Base-by-base conservation (phyloP, 352 stramenopile species). In the Globisporangium barbulae region DNA sequence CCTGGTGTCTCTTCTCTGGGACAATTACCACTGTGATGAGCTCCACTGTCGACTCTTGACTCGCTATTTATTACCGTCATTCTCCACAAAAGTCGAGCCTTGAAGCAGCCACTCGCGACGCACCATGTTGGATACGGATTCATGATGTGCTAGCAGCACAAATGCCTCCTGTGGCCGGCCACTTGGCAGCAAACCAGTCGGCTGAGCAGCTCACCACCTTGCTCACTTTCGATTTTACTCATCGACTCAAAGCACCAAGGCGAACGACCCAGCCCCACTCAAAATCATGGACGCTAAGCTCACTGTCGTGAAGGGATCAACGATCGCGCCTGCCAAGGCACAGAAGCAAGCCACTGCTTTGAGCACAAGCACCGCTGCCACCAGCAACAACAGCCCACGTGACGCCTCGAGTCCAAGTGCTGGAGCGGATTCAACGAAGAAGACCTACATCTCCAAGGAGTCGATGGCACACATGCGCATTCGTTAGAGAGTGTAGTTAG, bases 321-420 rank as follows among this genome's bases (percentile, higher is more conserved):
- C 45, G 21, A 5, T 5, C 9, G n/a, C 45, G 30, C n/a, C 47
- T 4, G 22, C 7, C 47, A 53, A 53, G 3, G 22, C 13, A 4
- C 47, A 31, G 21, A 52, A 52, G n/a, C n/a, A 52, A 8, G 45
- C 19, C 2, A 8, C n/a, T 39, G 33, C 33, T 1, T 30, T 13
- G 9, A 57, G n/a, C 25, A 19, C 65, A 56, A 72, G 68, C 15
- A 55, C 57, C 13, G 67, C 60, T 41, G 74, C 61, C 49, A 69
- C 25, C 13, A 39, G 3, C 9, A 37, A 37, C 33, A 8, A 39
- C 8, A 53, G 37, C 28, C 30, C 55, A 5, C 63, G 13, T 5
- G 44, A 28, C 7, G 5, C 44, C 6, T 49, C 44, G 19, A 5
- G 19, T 15, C 12, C 44, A 49, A 49, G 19, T 21, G 7, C 6